Conservation (phyloP, 495 filamentous ascomycete genomes). For the Trichoderma virens region DNA sequence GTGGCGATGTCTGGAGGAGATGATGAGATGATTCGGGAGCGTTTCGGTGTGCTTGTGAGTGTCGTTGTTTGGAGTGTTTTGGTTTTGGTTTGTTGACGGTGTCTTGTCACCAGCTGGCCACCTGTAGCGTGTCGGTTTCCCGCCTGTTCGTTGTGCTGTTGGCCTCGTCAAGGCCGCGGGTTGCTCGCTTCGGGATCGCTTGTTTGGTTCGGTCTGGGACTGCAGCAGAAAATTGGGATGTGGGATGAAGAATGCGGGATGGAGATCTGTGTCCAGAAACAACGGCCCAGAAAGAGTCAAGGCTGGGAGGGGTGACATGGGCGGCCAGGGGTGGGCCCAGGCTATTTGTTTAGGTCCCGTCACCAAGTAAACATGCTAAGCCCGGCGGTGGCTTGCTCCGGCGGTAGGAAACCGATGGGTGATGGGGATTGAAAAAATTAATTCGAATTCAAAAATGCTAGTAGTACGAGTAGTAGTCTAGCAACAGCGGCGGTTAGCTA, state of each 20-base stretch:
- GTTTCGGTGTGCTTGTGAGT: too few relatives aligned
- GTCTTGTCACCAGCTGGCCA: too few relatives aligned
- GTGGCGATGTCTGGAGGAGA: neutral
- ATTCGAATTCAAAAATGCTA: too few relatives aligned
- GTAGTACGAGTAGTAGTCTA: too few relatives aligned
- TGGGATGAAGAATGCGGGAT: neutral
- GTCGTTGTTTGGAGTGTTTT: too few relatives aligned
- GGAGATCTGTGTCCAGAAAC: slow-evolving; percentile 8
- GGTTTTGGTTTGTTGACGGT: too few relatives aligned
- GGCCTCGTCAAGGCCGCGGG: neutral
- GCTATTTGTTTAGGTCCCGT: slow-evolving; percentile 7
- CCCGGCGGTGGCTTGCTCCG: neutral
- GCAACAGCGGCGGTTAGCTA: too few relatives aligned
- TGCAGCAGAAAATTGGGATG: neutral
- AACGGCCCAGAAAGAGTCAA: slow-evolving; percentile 3
- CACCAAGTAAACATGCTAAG: neutral
- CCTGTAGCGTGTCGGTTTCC: too few relatives aligned
- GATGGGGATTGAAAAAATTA: too few relatives aligned
- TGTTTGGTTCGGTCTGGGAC: neutral
- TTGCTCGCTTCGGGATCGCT: neutral
- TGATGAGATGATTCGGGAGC: neutral
- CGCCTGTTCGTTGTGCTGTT: too few relatives aligned
- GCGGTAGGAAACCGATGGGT: too few relatives aligned
- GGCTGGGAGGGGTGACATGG: slow-evolving; percentile 1
- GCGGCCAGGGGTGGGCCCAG: neutral